Percentiles rank a stretch among this genome's conserved stretches.
These are phyloP conservation scores for Fomitopsis serialis DNA, from an alignment of 768 basidiomycete genomes.

Conservation along the genomic window DNA sequence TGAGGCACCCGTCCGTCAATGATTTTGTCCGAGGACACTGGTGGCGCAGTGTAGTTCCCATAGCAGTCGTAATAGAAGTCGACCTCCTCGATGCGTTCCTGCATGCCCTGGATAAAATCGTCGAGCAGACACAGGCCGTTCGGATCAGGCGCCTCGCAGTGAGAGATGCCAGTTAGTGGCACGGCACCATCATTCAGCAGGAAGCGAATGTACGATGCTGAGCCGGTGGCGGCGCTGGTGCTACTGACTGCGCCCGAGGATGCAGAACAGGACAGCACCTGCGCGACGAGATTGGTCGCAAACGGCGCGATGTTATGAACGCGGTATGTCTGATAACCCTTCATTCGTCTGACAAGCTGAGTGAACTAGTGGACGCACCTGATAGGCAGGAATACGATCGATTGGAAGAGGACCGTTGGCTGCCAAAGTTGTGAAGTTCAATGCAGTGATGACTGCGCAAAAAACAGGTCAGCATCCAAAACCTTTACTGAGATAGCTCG, in stretches of 20 bases:
- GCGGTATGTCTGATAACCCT: conserved; percentile 27
- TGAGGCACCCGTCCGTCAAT: conserved; percentile 8
- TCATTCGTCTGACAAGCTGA: background rate
- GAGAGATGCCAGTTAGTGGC: conserved; percentile 38
- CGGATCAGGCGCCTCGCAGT: conserved; percentile 31
- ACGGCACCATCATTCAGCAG: conserved; percentile 46
- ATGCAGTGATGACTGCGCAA: conserved; percentile 31
- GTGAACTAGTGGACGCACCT: conserved; percentile 12
- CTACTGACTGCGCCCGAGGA: conserved; percentile 13
- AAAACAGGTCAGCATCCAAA: background rate
- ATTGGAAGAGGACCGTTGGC: conserved; percentile 33
- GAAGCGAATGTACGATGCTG: conserved; percentile 29
- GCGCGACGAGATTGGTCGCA: conserved; percentile 41
- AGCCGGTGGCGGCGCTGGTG: no score
- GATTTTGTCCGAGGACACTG: conserved; percentile 3
- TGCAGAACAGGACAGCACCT: conserved; percentile 37
- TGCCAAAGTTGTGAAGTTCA: conserved; percentile 41
- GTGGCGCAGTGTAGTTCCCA: conserved; percentile 25
- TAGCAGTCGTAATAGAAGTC: conserved; percentile 39
- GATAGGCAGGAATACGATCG: conserved; percentile 29
- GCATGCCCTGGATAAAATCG: conserved; percentile 32
- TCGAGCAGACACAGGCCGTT: conserved; percentile 37
- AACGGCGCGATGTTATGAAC: conserved; percentile 41
- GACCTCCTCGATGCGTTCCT: conserved; percentile 31
- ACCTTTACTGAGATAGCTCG: background rate